phyloP scores from a whole-genome alignment of 768 basidiomycete species.

The Boletus tylopilopsis region DNA sequence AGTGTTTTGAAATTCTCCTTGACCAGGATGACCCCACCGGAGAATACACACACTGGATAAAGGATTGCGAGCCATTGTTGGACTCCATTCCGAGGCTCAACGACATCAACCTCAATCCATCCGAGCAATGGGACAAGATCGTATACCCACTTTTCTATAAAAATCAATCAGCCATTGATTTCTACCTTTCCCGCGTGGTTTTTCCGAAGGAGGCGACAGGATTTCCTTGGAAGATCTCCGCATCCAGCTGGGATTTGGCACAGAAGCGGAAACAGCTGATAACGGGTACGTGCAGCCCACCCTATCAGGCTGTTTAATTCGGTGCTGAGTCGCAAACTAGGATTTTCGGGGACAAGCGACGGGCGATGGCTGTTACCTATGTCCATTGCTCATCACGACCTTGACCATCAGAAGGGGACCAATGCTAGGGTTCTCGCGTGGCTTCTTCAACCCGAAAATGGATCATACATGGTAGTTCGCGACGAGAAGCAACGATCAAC shows the following conservation, averaged over 20 bases:
- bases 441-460: not conserved
- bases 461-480: too few species aligned
- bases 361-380: constrained; percentile 25
- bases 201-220: too few species aligned
- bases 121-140: not conserved
- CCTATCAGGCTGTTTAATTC: too few species aligned
- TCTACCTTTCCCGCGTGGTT: too few species aligned
- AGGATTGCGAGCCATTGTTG: too few species aligned
- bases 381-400: constrained; percentile 16
- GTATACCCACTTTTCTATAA: not conserved
- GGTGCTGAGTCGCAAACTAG: not conserved
- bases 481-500: too few species aligned
- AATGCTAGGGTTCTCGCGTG: not conserved
- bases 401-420: not conserved
- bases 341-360: constrained; percentile 54
- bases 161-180: not conserved
- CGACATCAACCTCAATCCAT: not conserved
- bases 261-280: not conserved
- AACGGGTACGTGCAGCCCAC: not conserved
- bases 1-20: too few species aligned
- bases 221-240: too few species aligned
- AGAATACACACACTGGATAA: too few species aligned
- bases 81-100: too few species aligned
- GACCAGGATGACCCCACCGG: too few species aligned
- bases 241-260: not conserved